Evolutionary conservation across 2,329 filamentous ascomycete genomes (phyloP).

Genomic region (Arthrocladium fulminans): DNA sequence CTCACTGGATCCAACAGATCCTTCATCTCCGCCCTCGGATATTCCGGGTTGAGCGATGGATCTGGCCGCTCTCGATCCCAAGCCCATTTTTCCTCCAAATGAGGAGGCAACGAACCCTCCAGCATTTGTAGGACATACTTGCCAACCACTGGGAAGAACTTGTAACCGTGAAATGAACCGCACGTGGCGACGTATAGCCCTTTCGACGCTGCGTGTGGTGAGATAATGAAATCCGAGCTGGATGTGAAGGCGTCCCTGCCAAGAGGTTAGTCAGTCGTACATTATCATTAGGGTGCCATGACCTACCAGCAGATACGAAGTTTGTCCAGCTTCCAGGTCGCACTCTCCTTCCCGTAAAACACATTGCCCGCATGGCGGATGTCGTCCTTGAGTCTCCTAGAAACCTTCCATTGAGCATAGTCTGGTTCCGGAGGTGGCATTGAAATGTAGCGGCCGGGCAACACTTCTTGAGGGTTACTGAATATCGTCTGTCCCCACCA

Average conservation of each 20-base stretch:
- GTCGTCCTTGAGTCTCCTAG: constrained; percentile 48
- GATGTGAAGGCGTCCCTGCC: constrained; percentile 57
- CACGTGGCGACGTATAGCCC: constrained; percentile 36
- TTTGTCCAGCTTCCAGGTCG: constrained; percentile 51
- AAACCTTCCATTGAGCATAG: constrained; percentile 56
- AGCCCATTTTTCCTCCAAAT: constrained; percentile 36
- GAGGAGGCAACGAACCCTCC: constrained; percentile 34
- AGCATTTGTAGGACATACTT: constrained; percentile 42
- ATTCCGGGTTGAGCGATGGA: constrained; percentile 45
- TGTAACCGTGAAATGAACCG: constrained; percentile 42
- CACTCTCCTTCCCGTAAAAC: constrained; percentile 51
- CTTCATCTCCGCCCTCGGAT: constrained; percentile 49
- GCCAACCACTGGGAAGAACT: constrained; percentile 47
- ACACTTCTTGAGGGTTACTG: constrained; percentile 45
- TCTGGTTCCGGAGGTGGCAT: constrained; percentile 48
- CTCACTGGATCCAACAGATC: constrained; percentile 37
- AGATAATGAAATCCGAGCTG: constrained; percentile 45
- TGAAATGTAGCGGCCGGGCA: constrained; percentile 48
- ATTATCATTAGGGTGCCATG: background rate
- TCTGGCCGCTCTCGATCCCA: constrained; percentile 52
- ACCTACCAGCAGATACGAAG: constrained; percentile 59
- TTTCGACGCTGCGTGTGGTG: constrained; percentile 34
- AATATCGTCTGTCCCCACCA: constrained; percentile 57
- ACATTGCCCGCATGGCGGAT: constrained; percentile 48
- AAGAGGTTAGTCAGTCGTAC: constrained; percentile 9